phyloP scores from a whole-genome alignment of 1,139 yeast genomes.

The Magnusiomyces starmeri region DNA sequence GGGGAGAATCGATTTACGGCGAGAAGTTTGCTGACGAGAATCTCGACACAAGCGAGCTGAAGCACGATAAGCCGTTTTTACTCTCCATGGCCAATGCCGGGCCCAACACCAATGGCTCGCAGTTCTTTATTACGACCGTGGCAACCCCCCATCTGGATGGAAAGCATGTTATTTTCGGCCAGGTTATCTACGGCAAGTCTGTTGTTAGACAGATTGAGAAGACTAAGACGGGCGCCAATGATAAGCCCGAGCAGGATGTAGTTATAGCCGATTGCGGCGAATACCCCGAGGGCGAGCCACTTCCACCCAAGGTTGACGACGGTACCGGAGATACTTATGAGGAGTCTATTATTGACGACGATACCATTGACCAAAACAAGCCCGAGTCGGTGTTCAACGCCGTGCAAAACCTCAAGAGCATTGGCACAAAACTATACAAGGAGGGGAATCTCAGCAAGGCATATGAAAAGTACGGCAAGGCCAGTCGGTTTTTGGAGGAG shows the following conservation, averaged over 20 bases:
- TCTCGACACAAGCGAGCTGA: conserved; percentile 32
- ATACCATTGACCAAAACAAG: conserved; percentile 49
- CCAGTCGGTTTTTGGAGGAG: conserved; percentile 58
- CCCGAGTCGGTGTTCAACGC: conserved; percentile 64
- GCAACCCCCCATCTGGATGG: conserved; percentile 83
- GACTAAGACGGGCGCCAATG: conserved; percentile 45
- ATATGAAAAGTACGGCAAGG: conserved; percentile 62
- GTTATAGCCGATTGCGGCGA: conserved; percentile 75
- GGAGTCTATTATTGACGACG: conserved; percentile 68
- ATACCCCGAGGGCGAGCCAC: conserved; percentile 48
- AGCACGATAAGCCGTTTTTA: conserved; percentile 78
- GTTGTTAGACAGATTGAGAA: conserved; percentile 73
- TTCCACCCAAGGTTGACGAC: conserved; percentile 43
- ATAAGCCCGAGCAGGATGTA: conserved; percentile 61
- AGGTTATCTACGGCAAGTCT: conserved; percentile 75
- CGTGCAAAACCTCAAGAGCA: conserved; percentile 57
- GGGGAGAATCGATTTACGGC: conserved; percentile 93
- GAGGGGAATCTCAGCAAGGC: conserved; percentile 41
- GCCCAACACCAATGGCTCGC: conserved; percentile 91
- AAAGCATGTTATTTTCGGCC: conserved; percentile 94
- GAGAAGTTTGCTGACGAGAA: conserved; percentile 87
- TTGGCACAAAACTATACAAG: conserved; percentile 73
- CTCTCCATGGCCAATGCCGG: conserved; percentile 97
- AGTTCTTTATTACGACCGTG: conserved; percentile 80
- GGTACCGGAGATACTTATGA: conserved; percentile 84